phyloP scores from a whole-genome alignment of 2,329 filamentous ascomycete genomes.

The Pestalotiopsis sp. region DNA sequence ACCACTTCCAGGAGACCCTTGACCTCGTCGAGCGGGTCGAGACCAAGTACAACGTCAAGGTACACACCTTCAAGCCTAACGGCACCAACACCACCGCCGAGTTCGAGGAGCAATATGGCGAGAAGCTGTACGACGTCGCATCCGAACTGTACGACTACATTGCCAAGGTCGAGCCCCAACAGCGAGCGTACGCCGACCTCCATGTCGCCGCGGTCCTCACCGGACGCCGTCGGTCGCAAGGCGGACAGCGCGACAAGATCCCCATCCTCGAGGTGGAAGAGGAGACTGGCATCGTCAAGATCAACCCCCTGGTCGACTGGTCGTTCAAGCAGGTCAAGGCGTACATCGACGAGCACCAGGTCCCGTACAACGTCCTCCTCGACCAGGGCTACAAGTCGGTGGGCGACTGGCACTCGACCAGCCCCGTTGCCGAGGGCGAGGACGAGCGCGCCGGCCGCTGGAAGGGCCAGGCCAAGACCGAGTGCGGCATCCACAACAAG shows the following conservation, averaged over 20 bases:
- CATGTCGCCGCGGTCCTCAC: constrained; percentile 90
- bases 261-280: constrained; percentile 90
- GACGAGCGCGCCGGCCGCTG: constrained; percentile 95
- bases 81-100: constrained; percentile 72
- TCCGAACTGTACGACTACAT: constrained; percentile 94
- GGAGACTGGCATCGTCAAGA: constrained; percentile 89
- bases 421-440: constrained; percentile 85
- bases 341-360: constrained; percentile 83
- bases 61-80: constrained; percentile 90
- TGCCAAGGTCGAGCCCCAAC: constrained; percentile 95
- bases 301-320: constrained; percentile 97
- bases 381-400: constrained; percentile 97
- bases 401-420: constrained; percentile 97
- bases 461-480: constrained; percentile 95
- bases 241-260: constrained; percentile 86
- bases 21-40: constrained; percentile 74
- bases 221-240: constrained; percentile 88
- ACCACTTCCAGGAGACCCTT: constrained; percentile 80
- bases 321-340: constrained; percentile 84
- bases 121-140: constrained; percentile 81
- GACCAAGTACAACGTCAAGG: constrained; percentile 73
- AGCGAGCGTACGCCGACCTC: constrained; percentile 86
- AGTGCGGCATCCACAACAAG: constrained; percentile 99
- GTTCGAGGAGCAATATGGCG: constrained; percentile 82
- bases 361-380: constrained; percentile 91